These are phyloP conservation scores for Quercus aquifolioides DNA, from an alignment of 306 rosid species.

Conservation along the genomic window DNA sequence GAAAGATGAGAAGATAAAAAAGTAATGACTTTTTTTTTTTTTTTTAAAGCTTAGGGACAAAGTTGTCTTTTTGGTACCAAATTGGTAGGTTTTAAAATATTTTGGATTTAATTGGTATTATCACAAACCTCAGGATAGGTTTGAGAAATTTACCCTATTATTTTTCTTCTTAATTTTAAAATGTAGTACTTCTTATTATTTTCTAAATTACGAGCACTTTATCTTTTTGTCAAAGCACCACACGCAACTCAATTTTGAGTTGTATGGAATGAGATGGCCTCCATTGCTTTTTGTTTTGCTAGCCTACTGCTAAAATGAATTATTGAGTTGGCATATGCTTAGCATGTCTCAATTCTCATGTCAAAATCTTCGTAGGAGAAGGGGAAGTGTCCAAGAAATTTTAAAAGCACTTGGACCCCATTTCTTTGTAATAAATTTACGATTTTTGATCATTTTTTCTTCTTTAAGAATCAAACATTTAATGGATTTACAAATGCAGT, in stretches of 20 bases:
- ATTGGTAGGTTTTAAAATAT: too few relatives aligned
- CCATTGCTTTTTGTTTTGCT: too few relatives aligned
- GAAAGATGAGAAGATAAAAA: too few relatives aligned
- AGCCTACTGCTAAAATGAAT: slow-evolving; percentile 43
- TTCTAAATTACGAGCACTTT: slow-evolving; percentile 5
- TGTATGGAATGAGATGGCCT: slow-evolving; percentile 29
- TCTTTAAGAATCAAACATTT: background rate
- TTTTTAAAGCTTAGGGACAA: too few relatives aligned
- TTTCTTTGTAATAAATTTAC: background rate
- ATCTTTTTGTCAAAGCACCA: slow-evolving; percentile 34
- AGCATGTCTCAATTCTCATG: slow-evolving; percentile 33
- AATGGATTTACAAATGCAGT: background rate
- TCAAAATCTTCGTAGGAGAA: slow-evolving; percentile 51
- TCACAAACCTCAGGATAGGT: too few relatives aligned
- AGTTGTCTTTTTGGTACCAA: too few relatives aligned
- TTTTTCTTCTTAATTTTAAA: too few relatives aligned
- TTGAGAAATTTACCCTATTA: too few relatives aligned
- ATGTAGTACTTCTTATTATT: background rate
- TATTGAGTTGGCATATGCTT: slow-evolving; percentile 38
- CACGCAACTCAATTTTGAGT: slow-evolving; percentile 28
- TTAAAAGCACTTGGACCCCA: slow-evolving; percentile 38
- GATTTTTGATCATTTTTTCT: background rate
- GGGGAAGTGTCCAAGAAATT: slow-evolving; percentile 16
- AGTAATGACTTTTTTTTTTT: too few relatives aligned
- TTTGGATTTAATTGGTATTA: too few relatives aligned